A percentile compares a stretch with the other conserved stretches of the same genome.
Conservation (phyloP, 106 monocot species). For the Platanthera zijinensis region DNA sequence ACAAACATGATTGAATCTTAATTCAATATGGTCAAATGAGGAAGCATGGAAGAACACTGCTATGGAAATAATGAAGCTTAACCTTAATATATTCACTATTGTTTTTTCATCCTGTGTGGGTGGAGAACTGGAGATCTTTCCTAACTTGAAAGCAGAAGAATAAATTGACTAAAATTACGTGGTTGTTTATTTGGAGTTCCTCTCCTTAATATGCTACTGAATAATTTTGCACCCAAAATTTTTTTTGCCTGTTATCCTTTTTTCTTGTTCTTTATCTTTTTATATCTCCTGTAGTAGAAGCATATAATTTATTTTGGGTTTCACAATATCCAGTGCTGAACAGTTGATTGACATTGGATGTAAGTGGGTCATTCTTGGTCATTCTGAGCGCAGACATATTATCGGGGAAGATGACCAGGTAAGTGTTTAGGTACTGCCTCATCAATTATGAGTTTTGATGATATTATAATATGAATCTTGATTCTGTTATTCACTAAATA, state of each 20-base stretch:
- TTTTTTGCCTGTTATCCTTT: not conserved
- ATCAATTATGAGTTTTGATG: not conserved
- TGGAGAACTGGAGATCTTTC: not conserved
- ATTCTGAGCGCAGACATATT: conserved; percentile 88
- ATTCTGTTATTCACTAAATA: not conserved
- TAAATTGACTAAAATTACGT: not conserved
- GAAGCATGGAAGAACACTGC: not conserved
- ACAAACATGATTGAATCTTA: not conserved
- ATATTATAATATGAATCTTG: not conserved
- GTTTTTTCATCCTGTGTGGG: not conserved
- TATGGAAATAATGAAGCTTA: not conserved
- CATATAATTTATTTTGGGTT: conserved; percentile 3
- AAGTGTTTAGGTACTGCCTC: not conserved
- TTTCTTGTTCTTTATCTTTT: not conserved
- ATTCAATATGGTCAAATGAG: not conserved
- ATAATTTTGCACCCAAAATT: not conserved
- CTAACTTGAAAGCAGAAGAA: not conserved
- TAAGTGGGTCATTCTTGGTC: conserved; percentile 96
- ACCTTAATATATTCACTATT: not conserved
- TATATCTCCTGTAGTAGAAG: not conserved
- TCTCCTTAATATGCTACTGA: not conserved
- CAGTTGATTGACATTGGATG: conserved; percentile 93
- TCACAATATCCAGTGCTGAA: conserved; percentile 59
- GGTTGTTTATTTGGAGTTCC: not conserved
- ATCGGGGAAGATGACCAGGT: conserved; percentile 95